Evolutionary conservation across 441 rosid species (phyloP), one percentile per base, ranked within the genome.

Genomic region (Adansonia madagascariensis): DNA sequence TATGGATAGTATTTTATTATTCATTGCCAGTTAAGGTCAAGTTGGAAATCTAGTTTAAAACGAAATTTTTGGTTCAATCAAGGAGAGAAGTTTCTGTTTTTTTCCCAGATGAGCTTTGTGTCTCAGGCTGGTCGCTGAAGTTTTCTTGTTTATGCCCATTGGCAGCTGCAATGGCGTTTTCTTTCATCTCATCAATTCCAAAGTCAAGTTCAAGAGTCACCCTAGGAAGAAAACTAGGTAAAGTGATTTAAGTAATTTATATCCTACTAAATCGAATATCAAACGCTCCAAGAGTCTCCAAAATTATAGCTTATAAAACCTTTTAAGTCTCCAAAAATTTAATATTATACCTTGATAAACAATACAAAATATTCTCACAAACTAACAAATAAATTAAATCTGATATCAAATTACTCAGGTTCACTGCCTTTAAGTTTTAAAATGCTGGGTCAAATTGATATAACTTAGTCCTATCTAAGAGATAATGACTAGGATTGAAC

Each of bases 61-160:
- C 1, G 12, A 22, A 60, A 60, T 3, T 35, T 63, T 35, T 47
- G 22, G 2, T 35, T 11, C 39, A 60, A 31, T 24, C 8, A 60
- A 24, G n/a, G 41, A 31, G 11, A 11, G 41, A 59, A 31, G 5
- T 60, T 0, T 60, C 41, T 24, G 39, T 27, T 27, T 22, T 3
- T 9, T 31, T 31, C 62, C 20, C 12, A 20, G 35, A 59, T 59
- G 35, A 24, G 7, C 65, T 35, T 24, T 10, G 41, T 6, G n/a
- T 60, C 65, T 10, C 64, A 22, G 12, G 15, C 35, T 10, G 35
- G 64, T 10, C 1, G 35, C 15, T 59, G 64, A 24, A 60, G 41
- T 10, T 60, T 60, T 31, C 65, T 60, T 60, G 39, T 60, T 24
- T 11, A 60, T 60, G 65, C 65, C 41, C 35, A 24, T 60, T 60